Base-by-base conservation (phyloP, 306 rosid genomes). In the Prinsepia uniflora region DNA sequence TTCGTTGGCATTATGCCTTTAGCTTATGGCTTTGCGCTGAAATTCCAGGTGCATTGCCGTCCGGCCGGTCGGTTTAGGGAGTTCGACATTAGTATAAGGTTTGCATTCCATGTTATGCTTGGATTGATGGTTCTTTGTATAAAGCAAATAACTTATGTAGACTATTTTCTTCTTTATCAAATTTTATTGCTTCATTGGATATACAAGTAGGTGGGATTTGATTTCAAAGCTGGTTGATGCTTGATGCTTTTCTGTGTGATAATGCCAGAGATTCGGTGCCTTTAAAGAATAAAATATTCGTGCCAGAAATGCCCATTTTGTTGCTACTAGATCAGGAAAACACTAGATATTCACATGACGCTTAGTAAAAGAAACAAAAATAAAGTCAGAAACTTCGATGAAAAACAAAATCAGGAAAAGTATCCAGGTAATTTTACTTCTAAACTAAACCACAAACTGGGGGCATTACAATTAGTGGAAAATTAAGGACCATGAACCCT, bases 71-170 rank as follows among this genome's bases (percentile, higher is more conserved):
- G 12, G 54, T 64, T 61, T 63, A 7, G 42, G 73, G 73, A 55
- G 73, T 44, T 57, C 66, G n/a, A 44, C 74, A 45, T 56, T 55
- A 20, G 42, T 56, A 56, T 44, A 0, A 44, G 30, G 56, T 71
- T 46, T 71, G 66, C 73, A 71, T 58, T 57, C 66, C 56, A 57
- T 30, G 19, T 44, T 70, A 47, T 44, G 56, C 34, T 55, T 44
- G 65, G 46, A 57, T 71, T 71, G 56, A 71, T 57, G 66, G 66
- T 44, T 57, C 66, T 57, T 57, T 58, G 45, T 71, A 57, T 58
- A 57, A 71, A 70, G 49, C 44, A 42, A 70, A 20, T 20, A 20
- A 42, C 63, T 22, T 42, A 11, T 8, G 22, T 20, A 30, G 10
- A 44, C 73, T 19, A 8, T 9, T 30, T 17, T 34, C 71, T 48